A percentile compares a stretch with the other conserved stretches of the same genome.
Conservation (phyloP, 805 yeast genomes). For the Kuraishia hungarica region DNA sequence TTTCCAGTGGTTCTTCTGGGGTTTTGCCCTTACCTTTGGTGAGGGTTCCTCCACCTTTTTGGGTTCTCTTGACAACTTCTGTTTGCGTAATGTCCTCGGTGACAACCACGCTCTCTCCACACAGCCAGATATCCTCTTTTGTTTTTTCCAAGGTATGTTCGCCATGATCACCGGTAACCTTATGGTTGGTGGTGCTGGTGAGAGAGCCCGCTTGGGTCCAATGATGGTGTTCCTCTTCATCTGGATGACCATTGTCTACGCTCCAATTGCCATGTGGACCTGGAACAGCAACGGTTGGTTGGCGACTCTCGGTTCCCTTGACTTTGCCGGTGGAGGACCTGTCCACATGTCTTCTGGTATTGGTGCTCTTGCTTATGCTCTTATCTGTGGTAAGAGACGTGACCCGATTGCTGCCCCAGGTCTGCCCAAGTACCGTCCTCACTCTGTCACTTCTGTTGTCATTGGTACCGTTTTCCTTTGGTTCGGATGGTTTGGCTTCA, state of each 20-base stretch:
- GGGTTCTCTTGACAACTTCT: slow-evolving; percentile 77
- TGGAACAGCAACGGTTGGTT: slow-evolving; percentile 97
- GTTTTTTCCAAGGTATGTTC: slow-evolving; percentile 94
- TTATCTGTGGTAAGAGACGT: slow-evolving; percentile 85
- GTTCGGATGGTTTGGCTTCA: slow-evolving; percentile 99
- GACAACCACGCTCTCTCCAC: slow-evolving; percentile 59
- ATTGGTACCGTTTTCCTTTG: slow-evolving; percentile 91
- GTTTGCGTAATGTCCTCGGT: slow-evolving; percentile 75
- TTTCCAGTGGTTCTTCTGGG: slow-evolving; percentile 99
- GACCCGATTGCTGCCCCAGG: slow-evolving; percentile 64
- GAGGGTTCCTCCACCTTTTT: slow-evolving; percentile 46
- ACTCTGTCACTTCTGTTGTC: slow-evolving; percentile 83
- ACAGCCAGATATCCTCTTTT: slow-evolving; percentile 86
- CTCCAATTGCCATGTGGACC: slow-evolving; percentile 95
- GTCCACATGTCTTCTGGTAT: slow-evolving; percentile 93
- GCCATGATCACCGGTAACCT: slow-evolving; percentile 89
- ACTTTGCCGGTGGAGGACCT: slow-evolving; percentile 98
- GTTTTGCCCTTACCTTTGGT: slow-evolving; percentile 80
- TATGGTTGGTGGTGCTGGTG: slow-evolving; percentile 97
- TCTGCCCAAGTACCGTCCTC: slow-evolving; percentile 89
- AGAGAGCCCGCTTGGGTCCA: slow-evolving; percentile 92
- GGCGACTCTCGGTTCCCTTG: slow-evolving; percentile 71
- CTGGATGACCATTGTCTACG: slow-evolving; percentile 94
- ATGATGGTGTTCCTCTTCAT: slow-evolving; percentile 91
- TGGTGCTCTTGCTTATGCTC: slow-evolving; percentile 91